Conservation (phyloP, 495 filamentous ascomycete species). For the Aspergillus funiculosus region DNA sequence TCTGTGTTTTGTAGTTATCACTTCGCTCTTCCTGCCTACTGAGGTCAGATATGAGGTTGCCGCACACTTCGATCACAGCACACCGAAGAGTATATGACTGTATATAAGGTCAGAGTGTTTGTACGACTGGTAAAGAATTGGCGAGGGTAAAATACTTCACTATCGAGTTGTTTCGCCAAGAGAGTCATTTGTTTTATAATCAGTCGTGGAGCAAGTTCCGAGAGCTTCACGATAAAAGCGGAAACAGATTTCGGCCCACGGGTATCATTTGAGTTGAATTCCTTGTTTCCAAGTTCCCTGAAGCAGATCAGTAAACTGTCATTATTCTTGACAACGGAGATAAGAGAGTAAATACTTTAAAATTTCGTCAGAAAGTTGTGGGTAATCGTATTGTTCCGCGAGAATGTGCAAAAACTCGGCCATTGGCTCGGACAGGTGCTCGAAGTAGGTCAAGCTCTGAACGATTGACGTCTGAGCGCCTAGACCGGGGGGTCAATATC, state of each 20-base stretch:
- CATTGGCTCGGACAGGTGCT: constrained; percentile 97
- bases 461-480: constrained; percentile 97
- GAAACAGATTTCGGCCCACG: constrained; percentile 97
- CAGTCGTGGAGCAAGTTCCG: constrained; percentile 83
- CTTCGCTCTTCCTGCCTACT: constrained; percentile 84
- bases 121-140: not conserved
- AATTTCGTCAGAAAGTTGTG: constrained; percentile 90
- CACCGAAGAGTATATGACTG: constrained; percentile 90
- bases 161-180: constrained; percentile 87
- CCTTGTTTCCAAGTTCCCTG: constrained; percentile 90
- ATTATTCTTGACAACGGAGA: not conserved
- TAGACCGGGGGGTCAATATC: constrained; percentile 31
- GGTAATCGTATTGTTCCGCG: constrained; percentile 95
- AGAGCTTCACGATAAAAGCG: constrained; percentile 90
- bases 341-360: constrained; percentile 44
- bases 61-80: constrained; percentile 94
- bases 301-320: constrained; percentile 20
- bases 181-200: constrained; percentile 97
- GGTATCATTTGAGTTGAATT: constrained; percentile 94
- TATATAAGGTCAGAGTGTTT: constrained; percentile 15
- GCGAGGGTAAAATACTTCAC: constrained; percentile 58
- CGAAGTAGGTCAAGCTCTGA: constrained; percentile 95
- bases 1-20: constrained; percentile 87
- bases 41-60: constrained; percentile 88
- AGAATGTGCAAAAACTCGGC: constrained; percentile 96